Percentiles rank a stretch among this genome's conserved stretches.
phyloP scores from a whole-genome alignment of 1,284 basidiomycete species.

The Rhodotorula sp. region DNA sequence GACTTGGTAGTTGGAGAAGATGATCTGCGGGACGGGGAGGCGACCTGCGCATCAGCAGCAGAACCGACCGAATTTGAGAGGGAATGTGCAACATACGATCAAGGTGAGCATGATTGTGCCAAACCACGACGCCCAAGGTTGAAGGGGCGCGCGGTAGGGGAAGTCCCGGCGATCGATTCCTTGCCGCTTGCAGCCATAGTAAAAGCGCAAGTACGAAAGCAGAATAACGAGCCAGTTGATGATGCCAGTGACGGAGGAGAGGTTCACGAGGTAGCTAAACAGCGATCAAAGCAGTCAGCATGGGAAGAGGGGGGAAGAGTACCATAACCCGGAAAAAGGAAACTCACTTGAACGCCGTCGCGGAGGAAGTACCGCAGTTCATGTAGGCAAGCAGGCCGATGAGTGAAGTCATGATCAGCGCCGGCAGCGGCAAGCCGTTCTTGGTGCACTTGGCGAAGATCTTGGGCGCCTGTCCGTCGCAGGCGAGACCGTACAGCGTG shows the following conservation, averaged over 20 bases:
- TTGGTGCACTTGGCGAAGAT: constrained; percentile 64
- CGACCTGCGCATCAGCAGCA: constrained; percentile 1
- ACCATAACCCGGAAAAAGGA: too few species aligned
- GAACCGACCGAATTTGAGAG: too few species aligned
- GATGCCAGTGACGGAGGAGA: constrained; percentile 56
- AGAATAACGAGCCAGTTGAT: constrained; percentile 59
- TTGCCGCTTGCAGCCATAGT: constrained; percentile 61
- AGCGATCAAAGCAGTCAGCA: neutral
- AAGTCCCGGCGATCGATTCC: constrained; percentile 58
- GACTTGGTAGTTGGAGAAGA: constrained; percentile 32
- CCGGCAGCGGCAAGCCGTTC: constrained; percentile 65
- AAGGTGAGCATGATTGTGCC: constrained; percentile 20
- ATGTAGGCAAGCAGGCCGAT: constrained; percentile 60
- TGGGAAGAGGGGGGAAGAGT: neutral
- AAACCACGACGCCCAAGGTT: constrained; percentile 47
- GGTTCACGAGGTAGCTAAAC: constrained; percentile 29
- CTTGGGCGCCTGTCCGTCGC: constrained; percentile 67
- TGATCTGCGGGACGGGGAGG: constrained; percentile 9
- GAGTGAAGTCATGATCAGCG: constrained; percentile 57
- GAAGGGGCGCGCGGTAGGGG: constrained; percentile 55
- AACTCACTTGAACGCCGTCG: constrained; percentile 48
- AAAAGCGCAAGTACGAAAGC: constrained; percentile 70
- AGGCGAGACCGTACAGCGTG: constrained; percentile 73
- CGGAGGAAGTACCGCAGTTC: constrained; percentile 48
- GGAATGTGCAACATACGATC: neutral